A percentile compares a stretch with the other conserved stretches of the same genome.
Evolutionary conservation across 1,284 basidiomycete species (phyloP).

Genomic region (Grifola frondosa): DNA sequence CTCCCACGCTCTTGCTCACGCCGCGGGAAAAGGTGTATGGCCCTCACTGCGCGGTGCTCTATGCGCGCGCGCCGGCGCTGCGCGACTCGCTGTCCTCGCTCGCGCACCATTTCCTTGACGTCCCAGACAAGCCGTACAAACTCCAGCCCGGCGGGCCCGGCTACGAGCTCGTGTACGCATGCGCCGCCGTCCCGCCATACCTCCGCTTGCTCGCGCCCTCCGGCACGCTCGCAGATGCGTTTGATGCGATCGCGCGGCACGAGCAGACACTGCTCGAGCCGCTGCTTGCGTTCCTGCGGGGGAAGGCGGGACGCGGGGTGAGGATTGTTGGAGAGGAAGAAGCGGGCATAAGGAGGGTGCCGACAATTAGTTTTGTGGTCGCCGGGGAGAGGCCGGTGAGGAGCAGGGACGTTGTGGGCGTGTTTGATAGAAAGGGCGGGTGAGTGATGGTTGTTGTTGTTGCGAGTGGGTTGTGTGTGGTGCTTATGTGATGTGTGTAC

Average conservation of each 20-base stretch:
- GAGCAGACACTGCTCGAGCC: conserved; percentile 44
- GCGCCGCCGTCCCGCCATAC: conserved; percentile 63
- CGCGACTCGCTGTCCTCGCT: conserved; percentile 51
- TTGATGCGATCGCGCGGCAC: conserved; percentile 44
- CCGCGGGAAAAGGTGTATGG: conserved; percentile 67
- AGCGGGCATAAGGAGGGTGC: conserved; percentile 48
- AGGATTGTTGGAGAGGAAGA: conserved; percentile 63
- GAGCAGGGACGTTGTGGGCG: conserved; percentile 64
- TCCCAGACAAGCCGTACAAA: conserved; percentile 52
- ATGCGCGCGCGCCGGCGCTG: conserved; percentile 50
- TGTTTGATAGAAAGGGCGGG: conserved; percentile 59
- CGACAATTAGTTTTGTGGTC: conserved; percentile 74
- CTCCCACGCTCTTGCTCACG: not conserved
- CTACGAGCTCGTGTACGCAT: conserved; percentile 67
- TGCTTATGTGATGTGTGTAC: not conserved
- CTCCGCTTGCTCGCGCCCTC: conserved; percentile 56
- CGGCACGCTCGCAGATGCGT: conserved; percentile 46
- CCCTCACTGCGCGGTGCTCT: conserved; percentile 68
- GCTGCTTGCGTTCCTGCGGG: conserved; percentile 43
- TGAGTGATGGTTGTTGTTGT: conserved; percentile 38
- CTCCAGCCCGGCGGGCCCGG: conserved; percentile 72
- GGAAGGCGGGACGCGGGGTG: conserved; percentile 53
- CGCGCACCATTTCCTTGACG: conserved; percentile 71
- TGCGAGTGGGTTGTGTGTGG: not conserved
- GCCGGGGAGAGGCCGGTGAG: conserved; percentile 49